Conservation (phyloP, 2,329 filamentous ascomycete species). For the Paramyrothecium sp. region DNA sequence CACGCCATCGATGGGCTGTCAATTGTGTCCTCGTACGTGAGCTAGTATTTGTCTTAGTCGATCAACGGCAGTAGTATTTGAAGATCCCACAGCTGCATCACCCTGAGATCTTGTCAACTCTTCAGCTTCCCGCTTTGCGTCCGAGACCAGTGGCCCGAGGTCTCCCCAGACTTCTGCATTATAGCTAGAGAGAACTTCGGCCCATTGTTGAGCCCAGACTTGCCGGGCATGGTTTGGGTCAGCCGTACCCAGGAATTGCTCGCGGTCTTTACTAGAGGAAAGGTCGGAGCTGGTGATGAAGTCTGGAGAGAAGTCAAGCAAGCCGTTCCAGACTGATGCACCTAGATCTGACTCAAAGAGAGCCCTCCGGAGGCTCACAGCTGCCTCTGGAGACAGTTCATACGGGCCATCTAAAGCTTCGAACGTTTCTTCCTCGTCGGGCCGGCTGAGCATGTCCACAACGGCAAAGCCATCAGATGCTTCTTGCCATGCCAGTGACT, state of each 20-base stretch:
- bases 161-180: conserved; percentile 70
- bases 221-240: conserved; percentile 37
- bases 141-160: conserved; percentile 51
- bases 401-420: too few relatives aligned
- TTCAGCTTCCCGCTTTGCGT: conserved; percentile 56
- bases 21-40: conserved; percentile 30
- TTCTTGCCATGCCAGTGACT: conserved; percentile 29
- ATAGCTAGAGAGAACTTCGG: conserved; percentile 53
- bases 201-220: conserved; percentile 55
- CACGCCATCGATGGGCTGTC: background rate
- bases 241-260: conserved; percentile 34
- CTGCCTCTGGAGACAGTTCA: conserved; percentile 17
- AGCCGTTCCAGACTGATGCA: conserved; percentile 36
- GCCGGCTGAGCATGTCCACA: conserved; percentile 30
- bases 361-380: conserved; percentile 30
- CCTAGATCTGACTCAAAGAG: conserved; percentile 29
- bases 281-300: conserved; percentile 28
- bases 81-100: conserved; percentile 7
- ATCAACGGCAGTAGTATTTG: conserved; percentile 27
- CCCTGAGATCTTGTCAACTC: conserved; percentile 24
- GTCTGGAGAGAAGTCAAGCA: conserved; percentile 50
- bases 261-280: conserved; percentile 13
- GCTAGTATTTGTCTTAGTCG: conserved; percentile 35
- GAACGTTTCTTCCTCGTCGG: conserved; percentile 7
- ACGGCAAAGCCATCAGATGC: conserved; percentile 28